Evolutionary conservation across 2,329 filamentous ascomycete genomes (phyloP).

Genomic region (Colletotrichum costaricense): DNA sequence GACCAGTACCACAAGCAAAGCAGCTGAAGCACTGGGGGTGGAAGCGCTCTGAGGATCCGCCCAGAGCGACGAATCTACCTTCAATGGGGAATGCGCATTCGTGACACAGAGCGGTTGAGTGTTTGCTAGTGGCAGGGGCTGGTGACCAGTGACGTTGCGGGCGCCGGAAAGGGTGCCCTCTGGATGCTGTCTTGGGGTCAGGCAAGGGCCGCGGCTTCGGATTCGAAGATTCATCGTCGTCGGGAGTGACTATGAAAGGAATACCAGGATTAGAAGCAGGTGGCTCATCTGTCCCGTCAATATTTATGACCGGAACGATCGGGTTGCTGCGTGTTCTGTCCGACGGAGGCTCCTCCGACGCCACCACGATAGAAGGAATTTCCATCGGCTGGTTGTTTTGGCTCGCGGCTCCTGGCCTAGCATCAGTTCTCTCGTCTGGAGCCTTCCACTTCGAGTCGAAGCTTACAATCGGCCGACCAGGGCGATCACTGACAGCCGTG

Average conservation of each 20-base stretch:
- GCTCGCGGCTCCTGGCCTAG: slow-evolving; percentile 60
- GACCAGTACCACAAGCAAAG: slow-evolving; percentile 84
- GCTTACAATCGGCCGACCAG: slow-evolving; percentile 95
- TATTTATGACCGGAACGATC: slow-evolving; percentile 56
- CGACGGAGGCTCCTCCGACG: slow-evolving; percentile 55
- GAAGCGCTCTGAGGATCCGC: slow-evolving; percentile 79
- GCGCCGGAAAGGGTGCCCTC: slow-evolving; percentile 50
- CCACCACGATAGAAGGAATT: slow-evolving; percentile 67
- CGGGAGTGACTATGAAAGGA: slow-evolving; percentile 59
- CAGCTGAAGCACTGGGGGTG: slow-evolving; percentile 95
- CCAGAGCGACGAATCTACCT: slow-evolving; percentile 88
- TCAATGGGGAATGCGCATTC: slow-evolving; percentile 88
- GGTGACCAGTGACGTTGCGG: slow-evolving; percentile 70
- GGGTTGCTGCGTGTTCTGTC: slow-evolving; percentile 42
- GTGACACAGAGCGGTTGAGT: slow-evolving; percentile 71
- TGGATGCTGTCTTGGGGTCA: slow-evolving; percentile 49
- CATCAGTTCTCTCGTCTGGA: slow-evolving; percentile 76
- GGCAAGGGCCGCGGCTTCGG: slow-evolving; percentile 57
- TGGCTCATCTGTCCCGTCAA: slow-evolving; percentile 47
- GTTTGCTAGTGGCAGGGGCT: slow-evolving; percentile 50
- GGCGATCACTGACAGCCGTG: slow-evolving; percentile 89
- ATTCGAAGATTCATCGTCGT: slow-evolving; percentile 42
- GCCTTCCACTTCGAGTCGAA: slow-evolving; percentile 88
- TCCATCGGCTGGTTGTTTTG: slow-evolving; percentile 56
- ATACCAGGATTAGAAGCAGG: not conserved